These are phyloP conservation scores for Saccharomyces mikatae DNA, from an alignment of 805 yeast genomes.

Conservation along the genomic window DNA sequence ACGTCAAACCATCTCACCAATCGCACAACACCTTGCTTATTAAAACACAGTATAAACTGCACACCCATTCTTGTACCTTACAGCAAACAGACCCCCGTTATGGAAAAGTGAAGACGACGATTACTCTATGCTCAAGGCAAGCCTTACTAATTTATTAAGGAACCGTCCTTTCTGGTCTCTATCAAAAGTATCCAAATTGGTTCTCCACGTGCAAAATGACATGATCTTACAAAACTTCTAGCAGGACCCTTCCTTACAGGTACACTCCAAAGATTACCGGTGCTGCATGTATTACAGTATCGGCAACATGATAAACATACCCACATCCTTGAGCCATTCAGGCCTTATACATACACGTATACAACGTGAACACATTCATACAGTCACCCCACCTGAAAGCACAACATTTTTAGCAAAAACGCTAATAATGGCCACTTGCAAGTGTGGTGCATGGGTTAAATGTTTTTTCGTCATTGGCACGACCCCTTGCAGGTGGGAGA, in stretches of 20 bases:
- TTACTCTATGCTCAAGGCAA: not conserved
- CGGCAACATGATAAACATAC: not conserved
- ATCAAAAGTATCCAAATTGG: not conserved
- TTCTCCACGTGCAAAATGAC: not conserved
- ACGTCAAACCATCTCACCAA: constrained; percentile 66
- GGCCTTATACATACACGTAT: not conserved
- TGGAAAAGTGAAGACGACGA: not conserved
- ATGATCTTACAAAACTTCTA: not conserved
- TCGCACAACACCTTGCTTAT: constrained; percentile 89
- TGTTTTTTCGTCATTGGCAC: not conserved
- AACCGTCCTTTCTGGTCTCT: not conserved
- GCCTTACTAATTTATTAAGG: not conserved
- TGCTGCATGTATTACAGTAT: not conserved
- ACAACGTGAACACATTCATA: not conserved
- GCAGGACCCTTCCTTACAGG: not conserved
- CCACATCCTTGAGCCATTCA: not conserved
- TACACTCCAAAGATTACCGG: not conserved
- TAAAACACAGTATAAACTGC: constrained; percentile 73
- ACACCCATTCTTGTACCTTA: constrained; percentile 47
- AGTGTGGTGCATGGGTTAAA: not conserved
- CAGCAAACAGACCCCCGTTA: not conserved
- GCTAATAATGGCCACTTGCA: not conserved
- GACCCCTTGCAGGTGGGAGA: not conserved
- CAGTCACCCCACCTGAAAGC: not conserved
- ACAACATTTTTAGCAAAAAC: not conserved